Base-by-base conservation (phyloP, 192 early-diverging fungal species). In the Mortierella alpina region DNA sequence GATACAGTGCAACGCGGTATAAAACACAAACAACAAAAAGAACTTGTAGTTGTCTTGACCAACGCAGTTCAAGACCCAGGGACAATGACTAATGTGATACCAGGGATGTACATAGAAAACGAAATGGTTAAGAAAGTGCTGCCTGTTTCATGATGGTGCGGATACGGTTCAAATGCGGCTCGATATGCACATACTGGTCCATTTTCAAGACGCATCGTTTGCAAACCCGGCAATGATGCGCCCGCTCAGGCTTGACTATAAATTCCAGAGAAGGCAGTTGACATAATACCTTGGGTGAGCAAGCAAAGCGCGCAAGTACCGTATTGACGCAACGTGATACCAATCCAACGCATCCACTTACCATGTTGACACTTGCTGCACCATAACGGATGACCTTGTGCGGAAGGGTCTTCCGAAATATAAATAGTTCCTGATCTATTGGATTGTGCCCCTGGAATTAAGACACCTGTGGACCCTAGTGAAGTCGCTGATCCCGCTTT, bases 11-110 rank as follows among this genome's bases (percentile, higher is more conserved):
- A 87, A 55, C 11, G 83, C 68, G 20, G 86, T 87, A 61, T 87
- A 89, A 52, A 68, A 68, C 12, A 89, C 65, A 61, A 89, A 89
- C 10, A 86, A 52, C 47, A 84, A 84, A 65, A 89, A 89, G 63
- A 85, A 86, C 65, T 89, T 89, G 75, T 89, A 89, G 60, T 89
- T 89, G 40, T 73, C 75, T 20, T 82, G 81, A 45, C 88, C 88
- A 42, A 89, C 86, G 64, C 88, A 89, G 47, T 84, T 84, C 47
- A 73, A 59, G 7, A 89, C 65, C 88, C 87, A 84, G 14, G 64
- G 68, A 50, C 62, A 63, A 45, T 69, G 60, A 40, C 77, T 82
- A 72, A n/a, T 17, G 12, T 52, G n/a, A 46, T 1, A 67, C 15
- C 40, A 64, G 11, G 15, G 13, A 31, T 31, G 31, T 31, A 31